Base-by-base conservation (phyloP, 768 basidiomycete genomes). In the Tephrocybe sp. region DNA sequence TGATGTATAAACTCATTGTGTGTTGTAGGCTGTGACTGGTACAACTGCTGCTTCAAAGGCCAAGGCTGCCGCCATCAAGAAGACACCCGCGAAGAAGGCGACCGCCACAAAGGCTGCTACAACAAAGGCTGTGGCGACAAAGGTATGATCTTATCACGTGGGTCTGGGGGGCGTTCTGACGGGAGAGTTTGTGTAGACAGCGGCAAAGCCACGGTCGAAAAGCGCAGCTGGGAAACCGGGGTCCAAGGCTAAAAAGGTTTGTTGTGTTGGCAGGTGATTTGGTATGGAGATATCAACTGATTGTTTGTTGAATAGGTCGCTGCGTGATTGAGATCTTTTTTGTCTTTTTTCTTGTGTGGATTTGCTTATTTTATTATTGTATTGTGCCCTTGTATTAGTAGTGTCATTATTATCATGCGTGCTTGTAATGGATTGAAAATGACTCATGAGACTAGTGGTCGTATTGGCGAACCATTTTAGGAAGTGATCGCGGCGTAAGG, bases 11-110 rank as follows among this genome's bases (percentile, higher is more conserved):
- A 16, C 45, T 45, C n/a, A 45, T 38, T 35, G 26, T n/a, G n/a
- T n/a, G 12, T 11, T 46, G 14, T 57, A 85, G 84, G 71, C 74
- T 55, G 70, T 76, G 20, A 84, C 78, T 34, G 81, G 83, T 8
- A 69, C 72, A 0, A 71, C 68, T 10, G 59, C 77, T 20, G 60
- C 76, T 32, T 52, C 73, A 39, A 74, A 71, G 59, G 69, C 72
- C 4, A 73, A 72, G 61, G 56, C 65, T 31, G 72, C 71, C 32
- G 68, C 68, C 11, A 66, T 64, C 7, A 68, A 71, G 55, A 74
- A 73, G 60, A 53, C 66, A 17, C 61, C 69, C 11, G 62, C 62
- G 16, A 68, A 70, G 58, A 71, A 72, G 60, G 57, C 68, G 4
- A 57, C 72, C 13, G 20, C 35, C 6, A 65, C 68, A 31, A 65